Evolutionary conservation across 2,329 filamentous ascomycete species (phyloP).

Genomic region (Fonsecaea nubica): DNA sequence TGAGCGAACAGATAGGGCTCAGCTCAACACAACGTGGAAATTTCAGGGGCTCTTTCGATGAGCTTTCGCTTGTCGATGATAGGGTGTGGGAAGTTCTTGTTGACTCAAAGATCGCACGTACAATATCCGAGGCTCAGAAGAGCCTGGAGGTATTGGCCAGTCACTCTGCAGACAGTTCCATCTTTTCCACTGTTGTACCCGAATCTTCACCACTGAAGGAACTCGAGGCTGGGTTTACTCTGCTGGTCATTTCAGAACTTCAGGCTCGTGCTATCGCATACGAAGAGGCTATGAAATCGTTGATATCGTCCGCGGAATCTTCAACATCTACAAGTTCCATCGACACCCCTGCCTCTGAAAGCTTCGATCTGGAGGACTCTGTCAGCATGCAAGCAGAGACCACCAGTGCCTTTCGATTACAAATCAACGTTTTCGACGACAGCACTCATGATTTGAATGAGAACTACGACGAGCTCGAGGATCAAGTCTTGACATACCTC

Average conservation of each 20-base stretch:
- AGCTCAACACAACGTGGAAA: not conserved
- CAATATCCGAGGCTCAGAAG: slow-evolving; percentile 22
- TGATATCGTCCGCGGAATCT: slow-evolving; percentile 11
- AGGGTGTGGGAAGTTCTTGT: slow-evolving; percentile 19
- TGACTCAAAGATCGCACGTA: slow-evolving; percentile 3
- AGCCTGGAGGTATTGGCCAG: slow-evolving; percentile 27
- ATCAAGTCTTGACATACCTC: slow-evolving; percentile 23
- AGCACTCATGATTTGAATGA: not conserved
- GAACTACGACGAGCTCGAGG: slow-evolving; percentile 22
- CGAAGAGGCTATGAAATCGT: slow-evolving; percentile 26
- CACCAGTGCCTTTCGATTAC: slow-evolving; percentile 20
- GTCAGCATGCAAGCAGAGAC: not conserved
- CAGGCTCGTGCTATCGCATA: slow-evolving; percentile 24
- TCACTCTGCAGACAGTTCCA: slow-evolving; percentile 20
- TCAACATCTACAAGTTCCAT: slow-evolving; percentile 14
- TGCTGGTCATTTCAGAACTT: slow-evolving; percentile 20
- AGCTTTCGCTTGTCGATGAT: not conserved
- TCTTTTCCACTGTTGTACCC: slow-evolving; percentile 15
- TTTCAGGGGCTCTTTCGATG: not conserved
- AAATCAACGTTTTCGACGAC: slow-evolving; percentile 17
- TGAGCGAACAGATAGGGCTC: slow-evolving; percentile 28
- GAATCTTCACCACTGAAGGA: slow-evolving; percentile 10
- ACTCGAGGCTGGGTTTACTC: slow-evolving; percentile 24
- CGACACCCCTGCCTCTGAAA: slow-evolving; percentile 12
- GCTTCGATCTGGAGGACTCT: slow-evolving; percentile 13